Evolutionary conservation across 345 rosid genomes (phyloP).

Genomic region (Populus alba): DNA sequence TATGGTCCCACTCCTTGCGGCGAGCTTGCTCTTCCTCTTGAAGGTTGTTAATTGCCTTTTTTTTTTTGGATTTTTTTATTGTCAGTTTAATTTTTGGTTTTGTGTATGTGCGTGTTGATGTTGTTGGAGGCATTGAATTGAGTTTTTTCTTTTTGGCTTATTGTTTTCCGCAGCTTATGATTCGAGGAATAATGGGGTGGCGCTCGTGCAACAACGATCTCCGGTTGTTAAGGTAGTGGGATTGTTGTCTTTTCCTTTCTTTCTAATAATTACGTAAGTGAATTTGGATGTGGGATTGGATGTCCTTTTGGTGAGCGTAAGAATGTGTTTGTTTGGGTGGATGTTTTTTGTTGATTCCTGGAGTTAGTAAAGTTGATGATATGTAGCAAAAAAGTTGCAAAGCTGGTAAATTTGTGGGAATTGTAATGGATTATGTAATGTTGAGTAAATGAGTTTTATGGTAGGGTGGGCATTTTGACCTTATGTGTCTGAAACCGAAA

Average conservation of each 20-base stretch:
- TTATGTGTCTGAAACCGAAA: no score
- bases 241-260: background rate
- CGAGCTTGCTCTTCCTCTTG: constrained; percentile 77
- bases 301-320: background rate
- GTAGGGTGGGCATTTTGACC: background rate
- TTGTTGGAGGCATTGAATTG: background rate
- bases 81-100: background rate
- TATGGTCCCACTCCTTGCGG: constrained; percentile 68
- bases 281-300: background rate
- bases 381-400: background rate
- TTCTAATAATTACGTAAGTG: background rate
- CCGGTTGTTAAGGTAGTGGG: constrained; percentile 65
- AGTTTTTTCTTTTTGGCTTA: background rate
- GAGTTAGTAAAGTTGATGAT: background rate
- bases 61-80: background rate
- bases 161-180: constrained; percentile 53
- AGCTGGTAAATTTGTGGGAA: no score
- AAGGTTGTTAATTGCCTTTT: constrained; percentile 39
- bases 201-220: constrained; percentile 75
- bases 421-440: no score
- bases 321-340: background rate
- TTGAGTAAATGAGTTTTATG: no score
- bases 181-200: constrained; percentile 41
- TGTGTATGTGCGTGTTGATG: background rate
- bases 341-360: background rate